Evolutionary conservation across 139 green algal genomes (phyloP).

Genomic region (Tetratostichococcus sp.): DNA sequence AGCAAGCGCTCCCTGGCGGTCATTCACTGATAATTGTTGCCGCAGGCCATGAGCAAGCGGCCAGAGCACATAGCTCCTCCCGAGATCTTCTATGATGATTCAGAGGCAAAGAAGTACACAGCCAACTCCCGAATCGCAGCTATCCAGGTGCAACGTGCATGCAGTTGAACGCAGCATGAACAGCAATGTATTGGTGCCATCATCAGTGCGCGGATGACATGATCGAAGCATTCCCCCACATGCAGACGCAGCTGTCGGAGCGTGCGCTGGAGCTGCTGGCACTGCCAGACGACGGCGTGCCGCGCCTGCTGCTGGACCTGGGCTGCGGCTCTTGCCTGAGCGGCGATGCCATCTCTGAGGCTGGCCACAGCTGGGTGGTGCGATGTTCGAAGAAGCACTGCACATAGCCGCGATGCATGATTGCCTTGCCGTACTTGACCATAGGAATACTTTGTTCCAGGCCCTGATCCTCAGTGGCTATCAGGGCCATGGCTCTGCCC

Average conservation of each 20-base stretch:
- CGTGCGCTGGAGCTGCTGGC: slow-evolving; percentile 91
- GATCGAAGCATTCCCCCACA: too few species aligned
- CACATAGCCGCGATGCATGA: too few species aligned
- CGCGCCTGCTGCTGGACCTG: slow-evolving; percentile 88
- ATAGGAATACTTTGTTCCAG: too few species aligned
- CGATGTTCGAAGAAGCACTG: neutral
- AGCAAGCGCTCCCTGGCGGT: too few species aligned
- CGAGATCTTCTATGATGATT: slow-evolving; percentile 95
- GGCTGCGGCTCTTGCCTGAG: slow-evolving; percentile 92
- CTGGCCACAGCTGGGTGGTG: slow-evolving; percentile 77
- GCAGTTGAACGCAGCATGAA: too few species aligned
- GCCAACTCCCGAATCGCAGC: slow-evolving; percentile 81
- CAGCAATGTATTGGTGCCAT: neutral
- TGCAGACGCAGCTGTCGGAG: slow-evolving; percentile 73
- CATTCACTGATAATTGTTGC: too few species aligned
- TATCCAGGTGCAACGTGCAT: slow-evolving; percentile 58
- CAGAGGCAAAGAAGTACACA: slow-evolving; percentile 94
- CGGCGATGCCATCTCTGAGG: slow-evolving; percentile 61
- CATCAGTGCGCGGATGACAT: neutral
- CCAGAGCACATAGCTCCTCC: slow-evolving; percentile 87
- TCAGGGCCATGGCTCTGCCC: too few species aligned
- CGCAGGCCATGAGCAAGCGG: slow-evolving; percentile 47
- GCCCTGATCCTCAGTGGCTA: too few species aligned
- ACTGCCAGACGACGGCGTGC: slow-evolving; percentile 76
- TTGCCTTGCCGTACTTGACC: too few species aligned